A percentile compares a stretch with the other conserved stretches of the same genome.
Evolutionary conservation across 257 asterid species (phyloP).

Genomic region (Catharanthus roseus): DNA sequence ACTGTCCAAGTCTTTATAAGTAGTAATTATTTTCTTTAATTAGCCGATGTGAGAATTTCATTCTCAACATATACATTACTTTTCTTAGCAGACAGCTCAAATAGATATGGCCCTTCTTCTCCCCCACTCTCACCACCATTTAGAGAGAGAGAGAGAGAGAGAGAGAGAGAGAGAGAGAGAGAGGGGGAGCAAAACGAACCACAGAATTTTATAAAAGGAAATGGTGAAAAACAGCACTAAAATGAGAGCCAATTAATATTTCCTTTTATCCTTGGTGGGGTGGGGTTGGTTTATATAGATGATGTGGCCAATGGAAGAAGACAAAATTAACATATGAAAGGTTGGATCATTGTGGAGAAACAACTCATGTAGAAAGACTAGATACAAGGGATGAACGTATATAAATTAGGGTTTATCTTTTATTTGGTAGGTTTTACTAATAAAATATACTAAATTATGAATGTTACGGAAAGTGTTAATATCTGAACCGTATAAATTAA

Average conservation of each 20-base stretch:
- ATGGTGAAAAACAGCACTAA: not conserved
- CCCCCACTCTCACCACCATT: not conserved
- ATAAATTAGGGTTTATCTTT: too few species aligned
- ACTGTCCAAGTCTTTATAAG: too few species aligned
- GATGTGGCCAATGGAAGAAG: not conserved
- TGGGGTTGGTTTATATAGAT: too few species aligned
- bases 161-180: not conserved
- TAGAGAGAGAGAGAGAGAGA: not conserved
- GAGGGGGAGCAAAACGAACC: not conserved
- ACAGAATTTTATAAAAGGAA: not conserved
- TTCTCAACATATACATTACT: not conserved
- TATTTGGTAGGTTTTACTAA: too few species aligned
- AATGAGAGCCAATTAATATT: not conserved
- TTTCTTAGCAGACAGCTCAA: slow-evolving; percentile 1
- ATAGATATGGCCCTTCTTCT: not conserved
- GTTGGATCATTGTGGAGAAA: not conserved
- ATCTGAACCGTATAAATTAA: too few species aligned
- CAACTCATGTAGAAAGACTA: not conserved
- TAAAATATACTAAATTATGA: too few species aligned
- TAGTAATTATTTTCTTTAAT: too few species aligned
- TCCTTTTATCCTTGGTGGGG: not conserved
- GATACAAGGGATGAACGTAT: not conserved
- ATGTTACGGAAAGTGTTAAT: too few species aligned
- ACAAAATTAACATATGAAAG: not conserved
- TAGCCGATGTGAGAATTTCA: too few species aligned